Evolutionary conservation across 164 flowering plant genomes (phyloP).

Genomic region (Magnolia sinica): DNA sequence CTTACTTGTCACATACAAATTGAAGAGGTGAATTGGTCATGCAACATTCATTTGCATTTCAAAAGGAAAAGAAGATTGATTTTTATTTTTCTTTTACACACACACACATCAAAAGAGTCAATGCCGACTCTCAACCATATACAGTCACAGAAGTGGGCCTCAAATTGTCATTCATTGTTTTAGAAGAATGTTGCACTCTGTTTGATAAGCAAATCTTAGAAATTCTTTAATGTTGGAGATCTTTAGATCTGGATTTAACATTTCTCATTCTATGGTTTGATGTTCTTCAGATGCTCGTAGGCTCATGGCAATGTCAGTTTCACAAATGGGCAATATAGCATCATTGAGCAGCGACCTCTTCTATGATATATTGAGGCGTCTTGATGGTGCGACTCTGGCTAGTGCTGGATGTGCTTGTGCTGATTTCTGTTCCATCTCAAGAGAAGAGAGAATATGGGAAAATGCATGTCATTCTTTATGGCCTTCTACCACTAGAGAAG

Average conservation of each 20-base stretch:
- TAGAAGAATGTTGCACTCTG: neutral
- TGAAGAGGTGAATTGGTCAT: too few species aligned
- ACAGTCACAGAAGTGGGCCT: too few species aligned
- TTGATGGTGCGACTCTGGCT: conserved; percentile 85
- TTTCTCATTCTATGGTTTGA: conserved; percentile 8
- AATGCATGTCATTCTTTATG: conserved; percentile 76
- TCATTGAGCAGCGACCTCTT: conserved; percentile 71
- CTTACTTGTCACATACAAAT: too few species aligned
- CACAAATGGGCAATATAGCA: conserved; percentile 40
- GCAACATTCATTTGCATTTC: too few species aligned
- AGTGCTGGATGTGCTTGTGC: conserved; percentile 88
- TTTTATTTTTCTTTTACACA: too few species aligned
- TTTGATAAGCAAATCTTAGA: neutral
- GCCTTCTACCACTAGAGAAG: conserved; percentile 88
- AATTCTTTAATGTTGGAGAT: neutral
- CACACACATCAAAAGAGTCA: too few species aligned
- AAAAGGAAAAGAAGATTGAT: too few species aligned
- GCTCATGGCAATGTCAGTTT: conserved; percentile 30
- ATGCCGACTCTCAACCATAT: too few species aligned
- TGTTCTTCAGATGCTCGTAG: conserved; percentile 26
- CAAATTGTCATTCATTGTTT: too few species aligned
- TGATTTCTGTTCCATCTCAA: conserved; percentile 72
- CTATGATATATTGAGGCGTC: conserved; percentile 81
- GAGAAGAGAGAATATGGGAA: conserved; percentile 87
- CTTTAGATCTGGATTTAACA: neutral